phyloP scores from a whole-genome alignment of 2,329 filamentous ascomycete species.

The Fusarium sp. region DNA sequence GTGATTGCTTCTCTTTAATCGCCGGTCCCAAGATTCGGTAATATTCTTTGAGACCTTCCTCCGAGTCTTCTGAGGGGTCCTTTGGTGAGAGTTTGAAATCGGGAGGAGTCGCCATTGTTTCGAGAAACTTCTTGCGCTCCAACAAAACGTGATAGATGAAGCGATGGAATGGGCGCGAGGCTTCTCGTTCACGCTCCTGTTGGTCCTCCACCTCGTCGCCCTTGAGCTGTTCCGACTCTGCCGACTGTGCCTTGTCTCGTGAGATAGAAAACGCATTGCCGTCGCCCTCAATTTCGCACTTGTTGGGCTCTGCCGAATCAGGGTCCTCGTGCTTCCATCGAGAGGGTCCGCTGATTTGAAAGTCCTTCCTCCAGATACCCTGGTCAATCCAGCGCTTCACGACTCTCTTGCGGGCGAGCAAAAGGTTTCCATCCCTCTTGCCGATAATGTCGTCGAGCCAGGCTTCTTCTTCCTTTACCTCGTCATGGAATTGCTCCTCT shows the following conservation, averaged over 20 bases:
- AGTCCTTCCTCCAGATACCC: background rate
- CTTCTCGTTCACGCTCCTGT: background rate
- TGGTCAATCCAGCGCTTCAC: background rate
- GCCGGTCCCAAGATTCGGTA: background rate
- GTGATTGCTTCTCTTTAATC: background rate
- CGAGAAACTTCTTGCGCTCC: background rate
- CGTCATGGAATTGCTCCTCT: background rate
- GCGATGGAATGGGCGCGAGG: background rate
- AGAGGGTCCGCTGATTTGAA: background rate
- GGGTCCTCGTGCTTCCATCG: background rate
- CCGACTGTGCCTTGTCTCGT: background rate
- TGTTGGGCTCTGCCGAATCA: background rate
- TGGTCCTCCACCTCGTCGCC: background rate
- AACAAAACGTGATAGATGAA: background rate
- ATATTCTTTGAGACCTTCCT: background rate
- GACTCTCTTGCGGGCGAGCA: background rate
- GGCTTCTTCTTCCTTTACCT: background rate
- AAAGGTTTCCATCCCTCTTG: background rate
- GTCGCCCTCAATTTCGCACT: background rate
- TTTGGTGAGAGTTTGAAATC: background rate
- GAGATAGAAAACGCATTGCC: background rate
- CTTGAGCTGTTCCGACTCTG: background rate
- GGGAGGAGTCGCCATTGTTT: background rate
- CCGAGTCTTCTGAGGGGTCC: background rate
- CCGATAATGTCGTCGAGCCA: background rate